Base-by-base conservation (phyloP, 345 rosid species). In the Lagerstroemia speciosa region DNA sequence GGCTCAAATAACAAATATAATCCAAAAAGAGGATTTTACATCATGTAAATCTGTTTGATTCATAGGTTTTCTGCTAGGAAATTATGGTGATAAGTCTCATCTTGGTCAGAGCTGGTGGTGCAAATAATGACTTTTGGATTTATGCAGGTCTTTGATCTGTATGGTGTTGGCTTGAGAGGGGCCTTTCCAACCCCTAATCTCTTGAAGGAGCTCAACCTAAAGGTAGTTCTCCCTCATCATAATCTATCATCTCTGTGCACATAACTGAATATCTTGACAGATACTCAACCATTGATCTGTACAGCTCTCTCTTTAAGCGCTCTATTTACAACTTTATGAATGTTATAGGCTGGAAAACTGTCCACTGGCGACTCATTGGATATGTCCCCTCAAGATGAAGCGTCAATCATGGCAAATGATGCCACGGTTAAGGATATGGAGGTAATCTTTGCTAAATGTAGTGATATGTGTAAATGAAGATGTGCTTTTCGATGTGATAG, bases 291-390 rank as follows among this genome's bases (percentile, higher is more conserved):
- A n/a, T 15, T 19, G 33, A 8, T 63, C 38, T 22, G 11, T 14
- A n/a, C n/a, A n/a, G n/a, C 9, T 29, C 12, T 34, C 7, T 31
- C 9, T 62, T 63, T 29, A 17, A 62, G 33, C 30, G 17, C 37
- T 20, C 19, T 34, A 15, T 12, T 19, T 63, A 12, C 46, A 58
- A 27, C 45, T 67, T n/a, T 40, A 48, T 34, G 15, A 30, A 3
- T 75, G 67, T 80, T 74, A 64, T 78, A 94, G 99, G 79, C 72
- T n/a, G 96, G 98, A 69, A 85, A 81, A 74, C 78, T 94, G 75
- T 91, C 98, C 8, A 94, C 99, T 50, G 99, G 99, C 8, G 96
- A 91, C 84, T 94, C 99, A 75, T 78, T 91, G 71, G 98, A 89
- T 76, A 88, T 92, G 92, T 78, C 91, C 64, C 83, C 89, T 55